Conservation (phyloP, 2,329 filamentous ascomycete species). For the Phialophora macrospora region DNA sequence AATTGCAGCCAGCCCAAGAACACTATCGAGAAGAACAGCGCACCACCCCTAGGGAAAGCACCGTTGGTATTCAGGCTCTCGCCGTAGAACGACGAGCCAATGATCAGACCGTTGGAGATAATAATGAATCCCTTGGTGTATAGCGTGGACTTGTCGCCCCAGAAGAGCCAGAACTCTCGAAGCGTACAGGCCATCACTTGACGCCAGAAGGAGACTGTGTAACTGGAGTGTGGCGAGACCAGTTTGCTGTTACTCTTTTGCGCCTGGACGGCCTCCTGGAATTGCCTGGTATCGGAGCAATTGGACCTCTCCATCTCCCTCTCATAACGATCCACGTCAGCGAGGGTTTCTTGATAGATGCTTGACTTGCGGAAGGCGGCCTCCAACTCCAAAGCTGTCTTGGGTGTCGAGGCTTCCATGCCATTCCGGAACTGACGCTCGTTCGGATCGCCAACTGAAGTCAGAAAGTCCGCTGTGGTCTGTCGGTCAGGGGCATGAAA, state of each 20-base stretch:
- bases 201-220: slow-evolving; percentile 73
- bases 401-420: slow-evolving; percentile 69
- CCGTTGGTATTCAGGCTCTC: slow-evolving; percentile 63
- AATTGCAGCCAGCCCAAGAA: slow-evolving; percentile 75
- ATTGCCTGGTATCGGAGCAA: slow-evolving; percentile 65
- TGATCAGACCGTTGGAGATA: slow-evolving; percentile 73
- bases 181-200: slow-evolving; percentile 68
- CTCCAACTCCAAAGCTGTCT: slow-evolving; percentile 71
- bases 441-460: slow-evolving; percentile 73
- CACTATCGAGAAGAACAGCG: slow-evolving; percentile 69
- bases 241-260: slow-evolving; percentile 68
- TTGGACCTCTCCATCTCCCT: slow-evolving; percentile 61
- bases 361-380: slow-evolving; percentile 68
- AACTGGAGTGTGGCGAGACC: slow-evolving; percentile 64
- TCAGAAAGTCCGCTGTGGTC: slow-evolving; percentile 79
- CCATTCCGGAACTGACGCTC: slow-evolving; percentile 71
- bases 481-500: slow-evolving; percentile 64
- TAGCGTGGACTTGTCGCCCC: slow-evolving; percentile 74
- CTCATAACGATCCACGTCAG: slow-evolving; percentile 67
- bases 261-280: slow-evolving; percentile 68
- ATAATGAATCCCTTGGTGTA: slow-evolving; percentile 82
- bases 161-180: slow-evolving; percentile 78
- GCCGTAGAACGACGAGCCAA: slow-evolving; percentile 79
- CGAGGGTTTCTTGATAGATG: slow-evolving; percentile 63
- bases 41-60: slow-evolving; percentile 67